phyloP scores from a whole-genome alignment of 331 rosid species.

The Rosa hybrid region DNA sequence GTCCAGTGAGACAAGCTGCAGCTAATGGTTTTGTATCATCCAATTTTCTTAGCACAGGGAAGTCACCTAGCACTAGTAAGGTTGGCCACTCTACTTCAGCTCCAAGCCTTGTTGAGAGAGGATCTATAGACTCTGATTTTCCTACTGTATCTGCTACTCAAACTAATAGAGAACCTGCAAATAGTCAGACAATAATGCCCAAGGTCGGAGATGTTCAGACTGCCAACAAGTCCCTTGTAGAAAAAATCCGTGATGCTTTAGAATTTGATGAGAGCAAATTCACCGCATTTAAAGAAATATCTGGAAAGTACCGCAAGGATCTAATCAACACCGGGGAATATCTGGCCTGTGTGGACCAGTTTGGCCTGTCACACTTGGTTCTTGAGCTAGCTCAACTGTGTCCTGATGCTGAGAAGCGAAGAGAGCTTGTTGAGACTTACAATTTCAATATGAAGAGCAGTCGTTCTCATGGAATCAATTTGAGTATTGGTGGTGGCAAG shows the following conservation, averaged over 20 bases:
- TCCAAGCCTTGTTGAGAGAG: conserved; percentile 14
- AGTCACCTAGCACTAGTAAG: conserved; percentile 15
- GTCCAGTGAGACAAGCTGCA: conserved; percentile 16
- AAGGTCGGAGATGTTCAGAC: conserved; percentile 60
- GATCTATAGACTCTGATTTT: conserved; percentile 22
- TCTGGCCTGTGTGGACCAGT: conserved; percentile 69
- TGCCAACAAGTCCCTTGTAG: conserved; percentile 89
- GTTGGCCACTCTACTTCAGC: conserved; percentile 20
- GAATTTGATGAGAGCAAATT: conserved; percentile 74
- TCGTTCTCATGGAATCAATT: conserved; percentile 33
- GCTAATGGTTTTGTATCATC: conserved; percentile 12
- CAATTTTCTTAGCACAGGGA: conserved; percentile 13
- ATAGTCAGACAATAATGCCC: conserved; percentile 36
- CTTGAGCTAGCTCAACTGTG: conserved; percentile 77
- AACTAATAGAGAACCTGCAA: conserved; percentile 44
- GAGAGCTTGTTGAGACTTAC: conserved; percentile 71
- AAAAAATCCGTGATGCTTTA: conserved; percentile 74
- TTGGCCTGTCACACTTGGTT: conserved; percentile 83
- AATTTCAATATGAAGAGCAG: conserved; percentile 49
- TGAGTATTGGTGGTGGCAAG: conserved; percentile 34
- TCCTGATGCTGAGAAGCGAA: conserved; percentile 75
- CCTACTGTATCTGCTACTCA: conserved; percentile 39
- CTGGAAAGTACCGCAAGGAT: conserved; percentile 79
- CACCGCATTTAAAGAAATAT: conserved; percentile 64
- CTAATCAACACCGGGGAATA: conserved; percentile 58